Conservation (phyloP, 192 early-diverging fungal species). For the Rhizophagus clarus region DNA sequence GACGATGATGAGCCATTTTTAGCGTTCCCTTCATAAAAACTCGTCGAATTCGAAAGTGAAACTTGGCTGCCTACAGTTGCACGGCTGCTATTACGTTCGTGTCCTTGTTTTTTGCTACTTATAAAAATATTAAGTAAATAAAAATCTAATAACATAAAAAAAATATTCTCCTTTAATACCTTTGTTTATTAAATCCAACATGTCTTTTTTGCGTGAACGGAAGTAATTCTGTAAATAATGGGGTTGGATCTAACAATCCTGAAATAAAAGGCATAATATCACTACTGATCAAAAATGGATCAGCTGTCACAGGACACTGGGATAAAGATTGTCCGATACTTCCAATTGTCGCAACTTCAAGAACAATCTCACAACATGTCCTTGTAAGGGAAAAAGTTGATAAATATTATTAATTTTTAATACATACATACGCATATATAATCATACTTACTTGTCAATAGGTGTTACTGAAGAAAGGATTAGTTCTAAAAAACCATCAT, state of each 20-base stretch:
- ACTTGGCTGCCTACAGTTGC: not conserved
- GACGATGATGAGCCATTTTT: not conserved
- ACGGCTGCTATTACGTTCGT: not conserved
- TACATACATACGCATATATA: no score
- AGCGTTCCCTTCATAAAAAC: not conserved
- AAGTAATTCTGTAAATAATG: constrained; percentile 33
- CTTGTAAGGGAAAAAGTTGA: constrained; percentile 12
- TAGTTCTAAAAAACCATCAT: constrained; percentile 46
- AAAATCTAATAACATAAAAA: not conserved
- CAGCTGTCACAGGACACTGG: constrained; percentile 35
- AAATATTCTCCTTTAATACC: not conserved
- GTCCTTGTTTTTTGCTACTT: not conserved
- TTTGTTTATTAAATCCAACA: constrained; percentile 2
- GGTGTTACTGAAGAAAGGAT: constrained; percentile 40
- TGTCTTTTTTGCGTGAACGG: constrained; percentile 32
- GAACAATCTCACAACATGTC: constrained; percentile 41
- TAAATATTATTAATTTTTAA: not conserved
- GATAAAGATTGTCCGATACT: constrained; percentile 40
- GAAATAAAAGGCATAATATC: constrained; percentile 46
- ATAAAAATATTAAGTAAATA: not conserved
- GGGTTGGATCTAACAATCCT: constrained; percentile 31
- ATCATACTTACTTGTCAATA: constrained; percentile 40
- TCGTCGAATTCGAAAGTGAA: not conserved
- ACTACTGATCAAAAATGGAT: constrained; percentile 40
- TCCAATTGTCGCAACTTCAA: constrained; percentile 45